Conservation (phyloP, 129 eudicot genomes). For the Arctium lappa region DNA sequence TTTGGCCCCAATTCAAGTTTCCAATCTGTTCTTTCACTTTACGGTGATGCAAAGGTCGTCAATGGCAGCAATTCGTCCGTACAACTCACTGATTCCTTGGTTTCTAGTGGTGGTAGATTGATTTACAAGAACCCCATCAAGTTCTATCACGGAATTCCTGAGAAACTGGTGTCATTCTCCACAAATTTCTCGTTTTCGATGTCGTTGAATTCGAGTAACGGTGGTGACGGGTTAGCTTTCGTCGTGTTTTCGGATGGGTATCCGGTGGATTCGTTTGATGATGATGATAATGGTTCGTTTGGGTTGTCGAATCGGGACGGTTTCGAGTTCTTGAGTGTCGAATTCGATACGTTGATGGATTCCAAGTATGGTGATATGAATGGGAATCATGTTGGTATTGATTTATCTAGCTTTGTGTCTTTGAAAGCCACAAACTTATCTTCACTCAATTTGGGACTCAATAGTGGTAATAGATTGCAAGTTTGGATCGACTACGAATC, state of each 20-base stretch:
- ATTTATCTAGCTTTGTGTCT: conserved; percentile 43
- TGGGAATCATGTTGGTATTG: conserved; percentile 70
- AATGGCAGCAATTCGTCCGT: conserved; percentile 34
- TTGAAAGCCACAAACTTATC: conserved; percentile 59
- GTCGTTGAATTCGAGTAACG: conserved; percentile 20
- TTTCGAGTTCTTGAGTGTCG: conserved; percentile 54
- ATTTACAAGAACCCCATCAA: conserved; percentile 55
- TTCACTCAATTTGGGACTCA: conserved; percentile 41
- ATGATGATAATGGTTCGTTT: conserved; percentile 48
- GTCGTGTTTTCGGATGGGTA: conserved; percentile 55
- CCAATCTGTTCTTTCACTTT: conserved; percentile 51
- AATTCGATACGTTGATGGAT: conserved; percentile 61
- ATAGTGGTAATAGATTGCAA: conserved; percentile 61
- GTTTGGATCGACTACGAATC: conserved; percentile 87
- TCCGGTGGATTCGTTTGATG: conserved; percentile 44
- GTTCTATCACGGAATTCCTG: conserved; percentile 37
- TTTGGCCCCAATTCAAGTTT: conserved; percentile 50
- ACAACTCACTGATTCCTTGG: conserved; percentile 42
- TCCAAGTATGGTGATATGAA: conserved; percentile 51
- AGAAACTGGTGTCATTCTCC: conserved; percentile 60
- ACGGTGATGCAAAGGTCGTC: conserved; percentile 61
- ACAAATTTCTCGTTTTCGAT: conserved; percentile 64
- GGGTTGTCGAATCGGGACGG: conserved; percentile 43
- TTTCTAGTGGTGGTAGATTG: conserved; percentile 56
- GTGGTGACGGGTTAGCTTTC: conserved; percentile 79